phyloP scores from a whole-genome alignment of 2,329 filamentous ascomycete genomes.

The Colletotrichum echinochloae region DNA sequence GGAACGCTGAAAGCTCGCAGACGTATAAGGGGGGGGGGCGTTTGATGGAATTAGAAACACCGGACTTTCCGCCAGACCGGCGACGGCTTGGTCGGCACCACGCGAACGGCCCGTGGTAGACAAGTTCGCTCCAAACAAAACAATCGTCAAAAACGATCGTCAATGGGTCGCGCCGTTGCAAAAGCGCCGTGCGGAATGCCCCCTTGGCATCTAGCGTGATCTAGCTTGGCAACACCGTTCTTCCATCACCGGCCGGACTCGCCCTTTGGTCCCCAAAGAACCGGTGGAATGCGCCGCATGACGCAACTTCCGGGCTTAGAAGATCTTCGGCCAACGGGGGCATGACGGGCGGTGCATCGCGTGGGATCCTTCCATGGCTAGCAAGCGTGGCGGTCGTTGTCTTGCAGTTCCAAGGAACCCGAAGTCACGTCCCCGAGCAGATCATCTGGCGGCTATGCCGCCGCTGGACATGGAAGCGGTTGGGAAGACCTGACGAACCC shows the following conservation, averaged over 20 bases:
- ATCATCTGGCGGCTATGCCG: constrained; percentile 1
- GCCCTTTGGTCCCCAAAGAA: neutral
- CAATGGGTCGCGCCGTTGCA: constrained; percentile 23
- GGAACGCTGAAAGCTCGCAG: constrained; percentile 1
- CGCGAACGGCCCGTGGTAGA: constrained; percentile 10
- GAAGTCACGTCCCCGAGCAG: neutral
- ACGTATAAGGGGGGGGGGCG: neutral
- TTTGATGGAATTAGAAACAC: constrained; percentile 16
- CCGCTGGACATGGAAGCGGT: constrained; percentile 1
- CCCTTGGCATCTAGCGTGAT: neutral
- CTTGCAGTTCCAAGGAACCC: neutral
- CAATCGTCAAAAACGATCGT: neutral
- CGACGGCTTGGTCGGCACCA: constrained; percentile 7
- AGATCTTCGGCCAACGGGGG: neutral
- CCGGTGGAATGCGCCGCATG: neutral
- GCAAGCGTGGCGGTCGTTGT: neutral
- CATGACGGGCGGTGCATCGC: neutral
- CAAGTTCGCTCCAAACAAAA: neutral
- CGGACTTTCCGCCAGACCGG: constrained; percentile 6
- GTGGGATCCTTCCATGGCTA: neutral
- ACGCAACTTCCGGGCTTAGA: neutral
- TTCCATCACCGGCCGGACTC: neutral
- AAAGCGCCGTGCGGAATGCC: constrained; percentile 1
- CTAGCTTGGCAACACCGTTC: neutral
- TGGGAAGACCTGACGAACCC: constrained; percentile 14